Conservation (phyloP, 169 alveolate species). For the Plasmodium gaboni region DNA sequence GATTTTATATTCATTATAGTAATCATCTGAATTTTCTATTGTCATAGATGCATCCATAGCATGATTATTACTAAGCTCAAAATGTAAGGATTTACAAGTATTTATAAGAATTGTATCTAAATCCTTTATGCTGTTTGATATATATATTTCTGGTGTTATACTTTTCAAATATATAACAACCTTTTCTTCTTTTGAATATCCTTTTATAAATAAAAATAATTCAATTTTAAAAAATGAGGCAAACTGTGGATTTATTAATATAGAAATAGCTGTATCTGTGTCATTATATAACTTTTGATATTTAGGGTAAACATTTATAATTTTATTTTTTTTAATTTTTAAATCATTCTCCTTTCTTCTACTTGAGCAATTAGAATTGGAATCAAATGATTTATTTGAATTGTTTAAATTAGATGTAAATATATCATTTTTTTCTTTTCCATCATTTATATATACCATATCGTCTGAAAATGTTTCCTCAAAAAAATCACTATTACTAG, state of each 20-base stretch:
- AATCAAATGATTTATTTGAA: no score
- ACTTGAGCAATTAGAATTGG: not conserved
- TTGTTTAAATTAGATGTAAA: no score
- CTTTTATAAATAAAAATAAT: conserved; percentile 52
- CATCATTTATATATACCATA: not conserved
- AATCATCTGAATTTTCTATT: conserved; percentile 48
- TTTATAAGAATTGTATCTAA: conserved; percentile 41
- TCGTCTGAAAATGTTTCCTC: not conserved
- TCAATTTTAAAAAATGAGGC: conserved; percentile 70
- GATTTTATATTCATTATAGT: conserved; percentile 43
- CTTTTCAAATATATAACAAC: conserved; percentile 47
- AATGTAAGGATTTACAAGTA: conserved; percentile 25
- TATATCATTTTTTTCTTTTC: not conserved
- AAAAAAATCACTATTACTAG: not conserved
- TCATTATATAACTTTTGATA: conserved; percentile 33
- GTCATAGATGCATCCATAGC: conserved; percentile 15
- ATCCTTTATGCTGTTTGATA: conserved; percentile 5
- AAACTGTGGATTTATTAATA: conserved; percentile 29
- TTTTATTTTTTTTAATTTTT: conserved; percentile 7
- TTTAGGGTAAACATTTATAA: conserved; percentile 44
- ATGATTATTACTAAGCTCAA: conserved; percentile 41
- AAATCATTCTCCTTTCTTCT: not conserved
- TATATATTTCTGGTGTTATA: conserved; percentile 62
- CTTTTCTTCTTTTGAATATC: conserved; percentile 57
- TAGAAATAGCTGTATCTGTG: conserved; percentile 25